A percentile compares a stretch with the other conserved stretches of the same genome.
Conservation (phyloP, 805 yeast species). For the Candida vaughaniae region DNA sequence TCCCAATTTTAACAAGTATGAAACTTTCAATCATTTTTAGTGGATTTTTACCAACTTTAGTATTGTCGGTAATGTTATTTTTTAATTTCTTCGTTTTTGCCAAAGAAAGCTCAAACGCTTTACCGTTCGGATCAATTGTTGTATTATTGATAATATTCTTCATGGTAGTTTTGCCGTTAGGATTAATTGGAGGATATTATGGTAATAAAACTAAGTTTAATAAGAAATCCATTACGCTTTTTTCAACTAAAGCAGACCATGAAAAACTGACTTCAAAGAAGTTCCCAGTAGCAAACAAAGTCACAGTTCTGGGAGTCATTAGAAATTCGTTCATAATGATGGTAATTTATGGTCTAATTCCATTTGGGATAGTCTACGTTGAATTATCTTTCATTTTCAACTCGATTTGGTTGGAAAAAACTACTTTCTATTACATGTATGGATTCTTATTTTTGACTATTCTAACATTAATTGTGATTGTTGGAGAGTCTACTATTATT, state of each 20-base stretch:
- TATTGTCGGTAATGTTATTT: constrained; percentile 50
- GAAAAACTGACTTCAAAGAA: not conserved
- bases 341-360: constrained; percentile 64
- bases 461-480: constrained; percentile 56
- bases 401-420: constrained; percentile 76
- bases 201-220: constrained; percentile 38
- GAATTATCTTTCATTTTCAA: constrained; percentile 72
- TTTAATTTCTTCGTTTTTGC: constrained; percentile 75
- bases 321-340: constrained; percentile 21
- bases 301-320: constrained; percentile 1
- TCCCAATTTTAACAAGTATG: constrained; percentile 12
- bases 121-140: constrained; percentile 75
- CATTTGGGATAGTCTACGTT: constrained; percentile 78
- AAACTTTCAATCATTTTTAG: constrained; percentile 30
- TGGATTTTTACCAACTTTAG: constrained; percentile 44
- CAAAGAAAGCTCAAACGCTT: constrained; percentile 67
- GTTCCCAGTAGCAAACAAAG: not conserved
- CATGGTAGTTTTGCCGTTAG: constrained; percentile 70
- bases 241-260: constrained; percentile 1
- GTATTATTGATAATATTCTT: constrained; percentile 59
- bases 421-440: constrained; percentile 75
- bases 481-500: constrained; percentile 69
- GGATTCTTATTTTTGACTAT: constrained; percentile 71
- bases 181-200: constrained; percentile 66
- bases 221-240: constrained; percentile 18